Base-by-base conservation (phyloP, 2,329 filamentous ascomycete genomes). In the Aspergillus melleus region DNA sequence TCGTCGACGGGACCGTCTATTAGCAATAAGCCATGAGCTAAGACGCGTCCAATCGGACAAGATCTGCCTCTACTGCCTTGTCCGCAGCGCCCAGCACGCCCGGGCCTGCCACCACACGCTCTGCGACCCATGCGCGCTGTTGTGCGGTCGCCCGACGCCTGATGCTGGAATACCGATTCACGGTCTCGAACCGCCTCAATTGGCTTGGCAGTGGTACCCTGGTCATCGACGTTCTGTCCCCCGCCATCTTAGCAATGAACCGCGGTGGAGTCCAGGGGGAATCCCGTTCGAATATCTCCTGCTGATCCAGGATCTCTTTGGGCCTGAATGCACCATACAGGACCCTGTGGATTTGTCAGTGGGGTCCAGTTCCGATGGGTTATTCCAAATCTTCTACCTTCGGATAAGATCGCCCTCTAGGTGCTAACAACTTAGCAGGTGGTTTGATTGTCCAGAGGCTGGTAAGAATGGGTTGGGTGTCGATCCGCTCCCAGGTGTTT, bases 61-160 rank as follows among this genome's bases (percentile, higher is more conserved):
- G 2, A 64, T 70, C 32, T 72, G 57, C 49, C 58, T 71, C 9
- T 64, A 63, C 57, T 72, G 62, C 42, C 55, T 70, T 10, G 29
- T 64, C 8, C 47, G 42, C 4, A 16, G 59, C 12, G 55, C 54
- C 32, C 46, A 71, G 59, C 53, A 71, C 59, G 14, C 57, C 16
- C 59, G 64, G n/a, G 42, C 32, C 5, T 72, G 57, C 55, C 29
- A 64, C 26, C 55, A 72, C 55, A 54, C 59, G 8, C 11, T 72
- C 10, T 72, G 61, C 30, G 60, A 70, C 54, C 55, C 54, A n/a
- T 72, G 58, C 53, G 58, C 60, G 4, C 50, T 67, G 49, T 47
- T 65, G 32, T 70, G 68, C 53, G 61, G 65, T 6, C 30, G 9
- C 1, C 59, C 58, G 2, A 49, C 50, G 11, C 11, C 50, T 2